Base-by-base conservation (phyloP, 2,329 filamentous ascomycete species). In the Thielaviopsis euricoi region DNA sequence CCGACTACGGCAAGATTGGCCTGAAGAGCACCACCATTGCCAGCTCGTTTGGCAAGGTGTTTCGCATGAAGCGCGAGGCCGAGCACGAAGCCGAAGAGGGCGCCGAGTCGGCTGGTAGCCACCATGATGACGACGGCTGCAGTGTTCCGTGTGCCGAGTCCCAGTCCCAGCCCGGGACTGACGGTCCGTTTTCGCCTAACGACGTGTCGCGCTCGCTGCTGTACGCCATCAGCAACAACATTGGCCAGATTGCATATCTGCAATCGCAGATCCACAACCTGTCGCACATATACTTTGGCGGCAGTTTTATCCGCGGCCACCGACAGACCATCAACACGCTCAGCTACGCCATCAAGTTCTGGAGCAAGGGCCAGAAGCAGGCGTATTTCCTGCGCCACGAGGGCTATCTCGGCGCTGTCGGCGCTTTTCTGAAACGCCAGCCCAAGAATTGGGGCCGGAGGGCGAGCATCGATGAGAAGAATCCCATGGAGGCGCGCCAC, bases 301-400 rank as follows among this genome's bases (percentile, higher is more conserved):
- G 93, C 23, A 93, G 87, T 6, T 98, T 97, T 68, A 97, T 98
- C 67, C 84, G 93, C 49, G 93, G 93, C 48, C 93, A 98, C 70
- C 83, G 87, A 17, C 93, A 97, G 72, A 98, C 93, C 13, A 98
- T 98, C 81, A 95, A 97, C 70, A 97, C 93, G 0, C 76, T 98
- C 10, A 90, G 86, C 58, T 98, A 95, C 67, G 93, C 91, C 67
- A 96, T 98, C 72, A 89, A 89, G 64, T 98, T 97, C 72, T 98
- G 93, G 93, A 89, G 86, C 64, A 89, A 93, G 67, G 91, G 90
- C 49, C 78, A 83, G 66, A 96, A 95, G 71, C 89, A 96, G 71
- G 93, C 93, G 0, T 97, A 95, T 69, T 98, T 98, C 69, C 69
- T 98, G 60, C 79, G 93, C 6, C 93, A 98, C 66, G 93, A 98